Evolutionary conservation across 176 grass and related monocot genomes (phyloP).

Genomic region (Juncus effusus): DNA sequence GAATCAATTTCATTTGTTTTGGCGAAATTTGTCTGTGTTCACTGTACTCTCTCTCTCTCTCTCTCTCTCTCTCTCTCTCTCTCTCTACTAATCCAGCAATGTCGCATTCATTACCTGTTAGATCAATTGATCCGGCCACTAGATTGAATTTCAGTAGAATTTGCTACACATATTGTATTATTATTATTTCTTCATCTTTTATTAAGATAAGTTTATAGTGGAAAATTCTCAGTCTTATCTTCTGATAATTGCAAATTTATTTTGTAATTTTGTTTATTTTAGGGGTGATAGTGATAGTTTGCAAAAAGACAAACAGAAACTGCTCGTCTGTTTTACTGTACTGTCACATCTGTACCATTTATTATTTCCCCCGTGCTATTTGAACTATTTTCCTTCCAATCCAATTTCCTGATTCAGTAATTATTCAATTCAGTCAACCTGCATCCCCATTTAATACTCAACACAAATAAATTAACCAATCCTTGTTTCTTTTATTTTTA

Average conservation of each 20-base stretch:
- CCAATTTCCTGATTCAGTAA: neutral
- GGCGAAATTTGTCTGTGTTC: constrained; percentile 6
- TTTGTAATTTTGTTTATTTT: constrained; percentile 13
- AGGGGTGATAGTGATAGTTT: neutral
- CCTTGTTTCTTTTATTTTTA: neutral
- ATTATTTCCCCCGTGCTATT: neutral
- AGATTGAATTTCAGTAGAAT: too few relatives aligned
- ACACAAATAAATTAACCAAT: neutral
- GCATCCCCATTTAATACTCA: neutral
- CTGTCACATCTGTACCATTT: constrained; percentile 8
- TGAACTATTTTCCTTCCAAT: neutral
- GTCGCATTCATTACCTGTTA: too few relatives aligned
- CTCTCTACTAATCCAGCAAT: too few relatives aligned
- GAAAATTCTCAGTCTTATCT: too few relatives aligned
- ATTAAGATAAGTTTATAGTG: too few relatives aligned
- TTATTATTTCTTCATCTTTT: too few relatives aligned
- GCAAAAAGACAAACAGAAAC: neutral
- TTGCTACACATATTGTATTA: too few relatives aligned
- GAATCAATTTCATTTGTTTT: neutral
- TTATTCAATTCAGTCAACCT: neutral
- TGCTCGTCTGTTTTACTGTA: neutral
- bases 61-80: too few relatives aligned
- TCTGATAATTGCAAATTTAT: neutral
- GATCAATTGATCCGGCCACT: too few relatives aligned
- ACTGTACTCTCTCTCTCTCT: too few relatives aligned